Conservation (phyloP, 73 alveolate genomes). For the Paraurostyla sp. region DNA sequence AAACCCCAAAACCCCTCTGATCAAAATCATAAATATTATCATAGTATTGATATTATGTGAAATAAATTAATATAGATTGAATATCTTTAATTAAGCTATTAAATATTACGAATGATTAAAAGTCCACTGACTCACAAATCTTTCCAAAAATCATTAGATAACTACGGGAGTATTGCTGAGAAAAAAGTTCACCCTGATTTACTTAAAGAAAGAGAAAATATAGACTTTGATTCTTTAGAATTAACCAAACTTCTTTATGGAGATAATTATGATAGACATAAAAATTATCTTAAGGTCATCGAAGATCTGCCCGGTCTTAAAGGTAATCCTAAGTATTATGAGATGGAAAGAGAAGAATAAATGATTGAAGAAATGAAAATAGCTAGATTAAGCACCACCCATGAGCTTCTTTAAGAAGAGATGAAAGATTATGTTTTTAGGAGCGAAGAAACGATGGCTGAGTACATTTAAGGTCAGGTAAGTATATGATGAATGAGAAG, state of each 20-base stretch:
- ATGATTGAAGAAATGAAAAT: not conserved
- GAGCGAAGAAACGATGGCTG: not conserved
- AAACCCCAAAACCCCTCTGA: no score
- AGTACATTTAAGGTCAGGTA: constrained; percentile 10
- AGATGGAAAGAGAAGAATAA: constrained; percentile 57
- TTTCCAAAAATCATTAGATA: not conserved
- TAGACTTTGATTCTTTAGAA: constrained; percentile 50
- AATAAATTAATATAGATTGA: no score
- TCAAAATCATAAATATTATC: no score
- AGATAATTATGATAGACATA: not conserved
- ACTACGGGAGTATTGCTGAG: constrained; percentile 52
- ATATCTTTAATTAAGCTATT: no score
- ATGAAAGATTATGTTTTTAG: not conserved
- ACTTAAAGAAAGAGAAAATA: constrained; percentile 41
- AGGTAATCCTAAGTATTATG: not conserved
- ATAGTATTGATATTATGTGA: no score
- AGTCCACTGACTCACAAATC: not conserved
- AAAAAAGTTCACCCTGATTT: constrained; percentile 45
- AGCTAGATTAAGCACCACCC: not conserved
- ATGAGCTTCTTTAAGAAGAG: not conserved
- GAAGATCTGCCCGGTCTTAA: constrained; percentile 40
- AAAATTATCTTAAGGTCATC: not conserved
- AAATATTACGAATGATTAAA: no score
- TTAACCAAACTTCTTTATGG: constrained; percentile 47
- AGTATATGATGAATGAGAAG: not conserved